These are phyloP conservation scores for Xylaria sp. DNA, from an alignment of 2,329 filamentous ascomycete genomes.

Conservation along the genomic window DNA sequence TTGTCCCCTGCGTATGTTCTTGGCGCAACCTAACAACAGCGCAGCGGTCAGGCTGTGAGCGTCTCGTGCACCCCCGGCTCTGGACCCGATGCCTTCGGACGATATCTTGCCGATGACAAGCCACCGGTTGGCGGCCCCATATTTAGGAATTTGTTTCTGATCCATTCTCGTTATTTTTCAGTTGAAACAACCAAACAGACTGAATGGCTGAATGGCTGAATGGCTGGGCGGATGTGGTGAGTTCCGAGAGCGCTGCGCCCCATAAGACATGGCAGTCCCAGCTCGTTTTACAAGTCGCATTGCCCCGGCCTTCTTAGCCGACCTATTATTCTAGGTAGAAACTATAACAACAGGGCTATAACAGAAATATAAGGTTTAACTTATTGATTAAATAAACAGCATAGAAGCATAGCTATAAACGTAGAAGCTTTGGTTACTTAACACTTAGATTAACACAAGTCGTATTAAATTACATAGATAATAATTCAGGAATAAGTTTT, in stretches of 20 bases:
- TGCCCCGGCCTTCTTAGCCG: background rate
- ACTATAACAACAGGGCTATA: no score
- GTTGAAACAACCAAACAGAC: conserved; percentile 4
- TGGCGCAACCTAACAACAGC: conserved; percentile 6
- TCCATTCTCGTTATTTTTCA: background rate
- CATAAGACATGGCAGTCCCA: conserved; percentile 5
- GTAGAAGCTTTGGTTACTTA: no score
- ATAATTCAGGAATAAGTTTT: no score
- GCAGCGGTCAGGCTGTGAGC: background rate
- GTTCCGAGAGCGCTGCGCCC: conserved; percentile 33
- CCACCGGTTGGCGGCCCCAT: conserved; percentile 11
- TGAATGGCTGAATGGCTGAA: conserved; percentile 22
- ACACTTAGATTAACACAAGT: no score
- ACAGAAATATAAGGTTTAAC: no score
- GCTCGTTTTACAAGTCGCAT: background rate
- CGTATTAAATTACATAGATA: no score
- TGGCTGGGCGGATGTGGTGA: conserved; percentile 24
- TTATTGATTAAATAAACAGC: no score
- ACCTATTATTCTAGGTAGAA: no score
- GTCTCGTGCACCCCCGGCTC: background rate
- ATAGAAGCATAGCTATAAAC: no score
- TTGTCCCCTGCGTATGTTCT: background rate
- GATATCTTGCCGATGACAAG: conserved; percentile 25
- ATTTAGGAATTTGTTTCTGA: conserved; percentile 8
- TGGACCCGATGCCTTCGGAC: conserved; percentile 15